Evolutionary conservation across 495 filamentous ascomycete genomes (phyloP).

Genomic region (Thermochaetoides thermophila): DNA sequence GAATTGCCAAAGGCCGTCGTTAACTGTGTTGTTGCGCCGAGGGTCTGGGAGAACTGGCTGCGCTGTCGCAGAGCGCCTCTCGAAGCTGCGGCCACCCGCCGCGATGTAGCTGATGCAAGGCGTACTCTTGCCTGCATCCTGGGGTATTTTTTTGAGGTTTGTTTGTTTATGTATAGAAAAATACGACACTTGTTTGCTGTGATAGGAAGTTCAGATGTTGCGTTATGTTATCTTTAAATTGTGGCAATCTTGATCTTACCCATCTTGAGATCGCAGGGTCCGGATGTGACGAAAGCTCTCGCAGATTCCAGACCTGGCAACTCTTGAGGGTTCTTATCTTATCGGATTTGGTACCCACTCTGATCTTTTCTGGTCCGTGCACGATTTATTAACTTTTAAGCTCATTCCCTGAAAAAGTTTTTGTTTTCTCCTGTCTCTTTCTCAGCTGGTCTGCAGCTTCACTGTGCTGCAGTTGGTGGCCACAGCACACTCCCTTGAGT

Average conservation of each 20-base stretch:
- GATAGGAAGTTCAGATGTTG: slow-evolving; percentile 1
- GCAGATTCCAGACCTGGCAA: slow-evolving; percentile 11
- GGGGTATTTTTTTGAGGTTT: too few relatives aligned
- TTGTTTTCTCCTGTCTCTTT: slow-evolving; percentile 6
- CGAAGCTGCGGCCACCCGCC: slow-evolving; percentile 20
- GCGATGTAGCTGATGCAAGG: slow-evolving; percentile 20
- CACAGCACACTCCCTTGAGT: neutral
- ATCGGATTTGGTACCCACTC: slow-evolving; percentile 6
- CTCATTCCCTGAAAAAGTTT: slow-evolving; percentile 14
- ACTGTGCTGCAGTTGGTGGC: neutral
- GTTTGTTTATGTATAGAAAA: too few relatives aligned
- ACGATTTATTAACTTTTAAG: slow-evolving; percentile 12
- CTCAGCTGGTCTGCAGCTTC: neutral
- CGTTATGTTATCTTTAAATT: neutral
- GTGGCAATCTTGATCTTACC: slow-evolving; percentile 4
- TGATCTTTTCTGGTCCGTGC: slow-evolving; percentile 6
- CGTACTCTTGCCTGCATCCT: slow-evolving; percentile 23
- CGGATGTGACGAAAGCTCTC: slow-evolving; percentile 20
- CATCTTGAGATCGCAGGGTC: too few relatives aligned
- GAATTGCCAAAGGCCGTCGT: slow-evolving; percentile 4
- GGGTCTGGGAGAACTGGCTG: slow-evolving; percentile 12
- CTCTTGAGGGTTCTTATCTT: slow-evolving; percentile 14
- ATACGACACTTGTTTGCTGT: too few relatives aligned
- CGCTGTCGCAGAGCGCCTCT: slow-evolving; percentile 15
- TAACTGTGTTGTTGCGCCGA: slow-evolving; percentile 7